Percentiles rank a stretch among this genome's conserved stretches.
phyloP scores from a whole-genome alignment of 495 filamentous ascomycete genomes.

The Barbatosphaeria neglecta region DNA sequence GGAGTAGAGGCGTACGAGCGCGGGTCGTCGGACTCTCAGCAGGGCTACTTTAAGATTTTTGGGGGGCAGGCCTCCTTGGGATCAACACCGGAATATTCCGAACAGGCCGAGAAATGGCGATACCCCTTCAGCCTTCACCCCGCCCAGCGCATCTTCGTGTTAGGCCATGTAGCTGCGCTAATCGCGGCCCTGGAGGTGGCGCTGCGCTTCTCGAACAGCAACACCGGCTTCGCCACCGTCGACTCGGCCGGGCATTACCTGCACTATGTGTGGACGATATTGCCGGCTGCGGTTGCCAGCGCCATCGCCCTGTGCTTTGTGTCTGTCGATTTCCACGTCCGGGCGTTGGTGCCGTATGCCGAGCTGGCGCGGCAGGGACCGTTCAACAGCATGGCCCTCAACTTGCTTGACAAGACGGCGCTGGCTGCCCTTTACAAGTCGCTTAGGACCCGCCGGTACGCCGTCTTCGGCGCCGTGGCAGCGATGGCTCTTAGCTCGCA shows the following conservation, averaged over 20 bases:
- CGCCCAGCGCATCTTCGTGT: constrained; percentile 1
- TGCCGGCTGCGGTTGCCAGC: constrained; percentile 8
- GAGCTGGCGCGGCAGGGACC: constrained; percentile 2
- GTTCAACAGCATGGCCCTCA: constrained; percentile 7
- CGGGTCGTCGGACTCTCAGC: constrained; percentile 1
- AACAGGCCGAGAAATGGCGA: constrained; percentile 2
- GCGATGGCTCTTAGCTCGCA: constrained; percentile 7
- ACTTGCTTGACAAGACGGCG: constrained; percentile 8
- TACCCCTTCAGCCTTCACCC: constrained; percentile 8
- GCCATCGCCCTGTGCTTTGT: constrained; percentile 7
- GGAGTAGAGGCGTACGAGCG: constrained; percentile 12
- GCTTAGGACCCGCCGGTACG: constrained; percentile 5
- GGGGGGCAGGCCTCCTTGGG: not conserved
- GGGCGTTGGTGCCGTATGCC: constrained; percentile 8
- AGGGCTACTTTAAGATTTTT: constrained; percentile 11
- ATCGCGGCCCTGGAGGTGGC: constrained; percentile 10
- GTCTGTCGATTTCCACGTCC: constrained; percentile 4
- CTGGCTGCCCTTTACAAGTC: constrained; percentile 7
- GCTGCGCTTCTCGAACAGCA: constrained; percentile 7
- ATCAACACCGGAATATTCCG: constrained; percentile 2
- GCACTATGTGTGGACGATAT: constrained; percentile 13
- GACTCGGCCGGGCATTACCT: constrained; percentile 3
- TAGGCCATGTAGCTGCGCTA: constrained; percentile 4
- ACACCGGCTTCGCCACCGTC: constrained; percentile 11
- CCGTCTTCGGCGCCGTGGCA: constrained; percentile 3